Base-by-base conservation (phyloP, 2,329 filamentous ascomycete genomes). In the Chrysoporthe cubensis region DNA sequence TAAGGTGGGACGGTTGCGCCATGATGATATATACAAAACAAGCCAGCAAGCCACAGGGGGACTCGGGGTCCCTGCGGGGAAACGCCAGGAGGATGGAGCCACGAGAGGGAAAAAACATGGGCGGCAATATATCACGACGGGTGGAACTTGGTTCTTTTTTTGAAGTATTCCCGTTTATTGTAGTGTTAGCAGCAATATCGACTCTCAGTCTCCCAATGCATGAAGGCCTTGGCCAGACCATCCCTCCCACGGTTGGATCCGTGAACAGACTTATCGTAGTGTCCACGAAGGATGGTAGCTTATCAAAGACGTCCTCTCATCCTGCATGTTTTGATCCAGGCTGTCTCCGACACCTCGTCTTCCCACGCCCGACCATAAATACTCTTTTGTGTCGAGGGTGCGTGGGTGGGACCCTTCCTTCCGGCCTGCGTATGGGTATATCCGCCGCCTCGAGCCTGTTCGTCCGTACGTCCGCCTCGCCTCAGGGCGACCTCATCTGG, bases 401-500 rank as follows among this genome's bases (percentile, higher is more conserved):
- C 8, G 37, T 40, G 37, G 2, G 13, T 2, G 26, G 26, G 26
- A 26, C 2, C 26, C 16, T 2, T 32, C 14, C 52, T 40, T n/a
- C 34, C 34, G 5, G 4, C 5, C 54, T 57, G 54, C 32, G 34
- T 57, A 37, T 57, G 34, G 34, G 54, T 57, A 57, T 57, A 57
- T 37, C 32, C 32, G 14, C 48, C 7, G 13, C 4, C 44, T 42
- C 9, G 26, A 8, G 1, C 2, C 26, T 40, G 6, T 9, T 26
- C 40, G 21, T 2, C 34, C 43, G 40, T 9, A 18, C 42, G 58
- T 14, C 37, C n/a, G 2, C 48, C 21, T 26, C 26, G 26, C 26
- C 54, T 60, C 57, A 60, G 11, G 11, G 6, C 26, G 26, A 21
- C 68, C 73, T 79, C 63, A 83, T 74, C 74, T 89, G 87, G 70